Percentiles rank a stretch among this genome's conserved stretches.
Conservation (phyloP, 805 yeast genomes). For the Blastobotrys terrestris region DNA sequence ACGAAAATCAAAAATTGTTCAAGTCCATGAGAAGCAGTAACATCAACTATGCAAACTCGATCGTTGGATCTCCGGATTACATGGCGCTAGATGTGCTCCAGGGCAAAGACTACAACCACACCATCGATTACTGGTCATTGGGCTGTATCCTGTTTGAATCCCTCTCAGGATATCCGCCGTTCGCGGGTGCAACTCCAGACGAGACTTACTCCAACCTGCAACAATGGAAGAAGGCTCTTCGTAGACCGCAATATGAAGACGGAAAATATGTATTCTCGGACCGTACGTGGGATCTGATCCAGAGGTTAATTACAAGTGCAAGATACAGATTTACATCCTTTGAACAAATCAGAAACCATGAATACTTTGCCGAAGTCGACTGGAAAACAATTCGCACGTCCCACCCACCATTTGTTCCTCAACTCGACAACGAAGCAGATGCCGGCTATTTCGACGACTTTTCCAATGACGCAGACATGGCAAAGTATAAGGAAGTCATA, state of each 20-base stretch:
- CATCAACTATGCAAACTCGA: slow-evolving; percentile 84
- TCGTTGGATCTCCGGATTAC: slow-evolving; percentile 97
- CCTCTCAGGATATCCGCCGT: slow-evolving; percentile 94
- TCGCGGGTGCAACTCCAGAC: slow-evolving; percentile 86
- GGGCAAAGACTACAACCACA: slow-evolving; percentile 88
- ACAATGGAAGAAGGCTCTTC: slow-evolving; percentile 82
- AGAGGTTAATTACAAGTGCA: slow-evolving; percentile 74
- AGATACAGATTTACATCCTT: slow-evolving; percentile 67
- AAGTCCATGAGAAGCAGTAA: slow-evolving; percentile 66
- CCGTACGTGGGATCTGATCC: slow-evolving; percentile 88
- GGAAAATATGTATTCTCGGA: slow-evolving; percentile 91
- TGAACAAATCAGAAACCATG: slow-evolving; percentile 71
- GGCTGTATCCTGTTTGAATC: slow-evolving; percentile 98
- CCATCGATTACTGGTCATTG: slow-evolving; percentile 97
- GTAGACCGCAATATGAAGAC: slow-evolving; percentile 86
- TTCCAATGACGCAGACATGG: slow-evolving; percentile 94
- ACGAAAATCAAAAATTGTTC: slow-evolving; percentile 83
- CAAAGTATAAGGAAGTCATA: slow-evolving; percentile 93
- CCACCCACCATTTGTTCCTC: slow-evolving; percentile 95
- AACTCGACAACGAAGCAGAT: slow-evolving; percentile 92
- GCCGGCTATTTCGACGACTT: slow-evolving; percentile 99
- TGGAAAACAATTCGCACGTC: slow-evolving; percentile 64
- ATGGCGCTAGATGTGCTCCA: slow-evolving; percentile 97
- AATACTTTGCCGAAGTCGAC: slow-evolving; percentile 79
- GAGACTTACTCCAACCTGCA: slow-evolving; percentile 92